Percentiles rank a stretch among this genome's conserved stretches.
Conservation (phyloP, 2,329 filamentous ascomycete species). For the Teratosphaeriaceae sp. region DNA sequence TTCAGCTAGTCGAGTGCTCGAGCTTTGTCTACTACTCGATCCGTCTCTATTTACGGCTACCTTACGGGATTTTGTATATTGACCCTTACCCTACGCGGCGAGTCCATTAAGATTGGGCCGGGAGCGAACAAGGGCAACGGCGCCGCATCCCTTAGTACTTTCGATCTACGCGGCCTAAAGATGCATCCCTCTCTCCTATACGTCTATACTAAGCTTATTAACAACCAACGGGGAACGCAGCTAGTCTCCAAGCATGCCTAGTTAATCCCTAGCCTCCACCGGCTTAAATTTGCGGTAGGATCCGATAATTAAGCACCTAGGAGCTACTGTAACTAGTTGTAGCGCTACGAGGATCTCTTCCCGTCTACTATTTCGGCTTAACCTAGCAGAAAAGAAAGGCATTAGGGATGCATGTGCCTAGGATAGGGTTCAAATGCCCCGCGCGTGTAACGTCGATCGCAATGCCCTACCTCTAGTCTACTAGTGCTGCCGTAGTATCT, state of each 20-base stretch:
- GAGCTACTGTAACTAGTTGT: not conserved
- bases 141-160: not conserved
- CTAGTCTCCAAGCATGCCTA: not conserved
- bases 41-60: not conserved
- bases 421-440: not conserved
- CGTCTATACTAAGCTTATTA: slow-evolving; percentile 1
- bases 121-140: not conserved
- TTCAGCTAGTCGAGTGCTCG: not conserved
- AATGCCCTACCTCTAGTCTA: not conserved
- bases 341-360: slow-evolving; percentile 1
- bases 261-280: slow-evolving; percentile 2
- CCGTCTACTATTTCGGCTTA: not conserved
- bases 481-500: not conserved
- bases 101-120: slow-evolving; percentile 1
- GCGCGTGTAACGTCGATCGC: not conserved
- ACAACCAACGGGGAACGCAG: not conserved
- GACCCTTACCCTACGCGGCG: not conserved
- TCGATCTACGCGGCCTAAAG: not conserved
- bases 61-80: not conserved
- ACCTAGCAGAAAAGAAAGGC: not conserved
- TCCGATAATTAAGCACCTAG: not conserved
- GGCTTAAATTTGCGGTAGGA: not conserved
- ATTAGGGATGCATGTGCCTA: slow-evolving; percentile 1
- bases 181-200: not conserved
- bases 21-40: not conserved